phyloP scores from a whole-genome alignment of 257 asterid genomes.

The Knoxia roxburghii region DNA sequence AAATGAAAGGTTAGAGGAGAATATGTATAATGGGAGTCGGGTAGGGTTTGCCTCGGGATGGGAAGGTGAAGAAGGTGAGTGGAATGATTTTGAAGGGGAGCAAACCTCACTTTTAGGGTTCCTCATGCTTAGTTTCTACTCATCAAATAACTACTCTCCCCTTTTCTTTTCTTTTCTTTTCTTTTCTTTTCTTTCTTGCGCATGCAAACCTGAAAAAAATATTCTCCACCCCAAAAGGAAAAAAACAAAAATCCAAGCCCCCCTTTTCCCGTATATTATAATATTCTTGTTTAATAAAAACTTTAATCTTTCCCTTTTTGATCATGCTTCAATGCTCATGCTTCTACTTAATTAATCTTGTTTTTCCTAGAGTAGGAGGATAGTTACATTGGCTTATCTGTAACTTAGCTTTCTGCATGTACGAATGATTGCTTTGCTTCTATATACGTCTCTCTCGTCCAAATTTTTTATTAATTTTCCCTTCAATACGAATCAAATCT shows the following conservation, averaged over 20 bases:
- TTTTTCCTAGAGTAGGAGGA: constrained; percentile 19
- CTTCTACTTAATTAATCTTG: constrained; percentile 24
- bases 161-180: background rate
- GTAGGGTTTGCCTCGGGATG: constrained; percentile 51
- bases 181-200: constrained; percentile 38
- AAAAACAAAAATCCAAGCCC: constrained; percentile 14
- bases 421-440: constrained; percentile 14
- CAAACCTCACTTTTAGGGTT: constrained; percentile 64
- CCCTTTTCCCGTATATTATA: constrained; percentile 22
- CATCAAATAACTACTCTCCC: constrained; percentile 27
- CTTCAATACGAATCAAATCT: too few relatives aligned
- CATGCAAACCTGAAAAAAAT: constrained; percentile 41
- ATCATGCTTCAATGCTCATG: constrained; percentile 29
- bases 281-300: constrained; percentile 14
- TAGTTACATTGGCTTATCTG: constrained; percentile 35
- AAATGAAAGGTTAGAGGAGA: constrained; percentile 1
- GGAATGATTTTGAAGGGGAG: constrained; percentile 58
- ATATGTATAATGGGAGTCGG: constrained; percentile 16
- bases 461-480: too few relatives aligned
- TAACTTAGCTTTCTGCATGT: constrained; percentile 9
- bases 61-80: constrained; percentile 56
- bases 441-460: background rate
- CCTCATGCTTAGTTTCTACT: constrained; percentile 70
- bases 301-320: constrained; percentile 2
- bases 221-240: constrained; percentile 30